phyloP scores from a whole-genome alignment of 2,329 filamentous ascomycete genomes.

The Ascochyta fabae region DNA sequence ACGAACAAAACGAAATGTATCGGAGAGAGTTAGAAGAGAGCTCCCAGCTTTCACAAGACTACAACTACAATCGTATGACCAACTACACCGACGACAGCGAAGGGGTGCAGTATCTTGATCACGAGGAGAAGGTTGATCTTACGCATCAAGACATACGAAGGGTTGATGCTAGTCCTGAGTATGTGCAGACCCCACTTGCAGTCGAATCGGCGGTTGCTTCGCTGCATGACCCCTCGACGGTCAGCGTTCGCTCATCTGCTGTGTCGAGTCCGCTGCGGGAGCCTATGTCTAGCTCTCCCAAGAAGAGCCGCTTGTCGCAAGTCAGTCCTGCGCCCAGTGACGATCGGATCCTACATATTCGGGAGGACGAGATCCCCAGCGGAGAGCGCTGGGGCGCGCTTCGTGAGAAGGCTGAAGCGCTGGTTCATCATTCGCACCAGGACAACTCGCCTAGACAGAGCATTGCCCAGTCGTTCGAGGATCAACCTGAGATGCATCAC shows the following conservation, averaged over 20 bases:
- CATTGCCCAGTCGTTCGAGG: conserved; percentile 55
- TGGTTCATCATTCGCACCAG: conserved; percentile 38
- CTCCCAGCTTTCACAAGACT: conserved; percentile 47
- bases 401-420: conserved; percentile 50
- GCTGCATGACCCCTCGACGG: conserved; percentile 79
- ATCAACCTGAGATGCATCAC: conserved; percentile 66
- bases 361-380: conserved; percentile 35
- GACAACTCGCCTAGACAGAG: conserved; percentile 63
- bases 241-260: conserved; percentile 59
- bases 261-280: conserved; percentile 32
- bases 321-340: conserved; percentile 31
- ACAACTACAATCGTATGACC: conserved; percentile 59
- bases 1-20: conserved; percentile 66
- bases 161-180: conserved; percentile 75
- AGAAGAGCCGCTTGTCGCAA: conserved; percentile 35
- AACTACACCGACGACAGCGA: conserved; percentile 63
- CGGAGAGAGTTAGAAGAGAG: conserved; percentile 54
- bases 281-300: conserved; percentile 22
- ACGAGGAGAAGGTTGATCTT: conserved; percentile 58
- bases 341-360: conserved; percentile 18
- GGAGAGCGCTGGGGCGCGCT: conserved; percentile 48
- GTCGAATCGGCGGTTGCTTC: conserved; percentile 93
- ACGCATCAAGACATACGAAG: conserved; percentile 72
- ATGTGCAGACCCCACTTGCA: conserved; percentile 73
- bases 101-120: conserved; percentile 62